Base-by-base conservation (phyloP, 1,139 yeast species). In the Kodamaea plutei region DNA sequence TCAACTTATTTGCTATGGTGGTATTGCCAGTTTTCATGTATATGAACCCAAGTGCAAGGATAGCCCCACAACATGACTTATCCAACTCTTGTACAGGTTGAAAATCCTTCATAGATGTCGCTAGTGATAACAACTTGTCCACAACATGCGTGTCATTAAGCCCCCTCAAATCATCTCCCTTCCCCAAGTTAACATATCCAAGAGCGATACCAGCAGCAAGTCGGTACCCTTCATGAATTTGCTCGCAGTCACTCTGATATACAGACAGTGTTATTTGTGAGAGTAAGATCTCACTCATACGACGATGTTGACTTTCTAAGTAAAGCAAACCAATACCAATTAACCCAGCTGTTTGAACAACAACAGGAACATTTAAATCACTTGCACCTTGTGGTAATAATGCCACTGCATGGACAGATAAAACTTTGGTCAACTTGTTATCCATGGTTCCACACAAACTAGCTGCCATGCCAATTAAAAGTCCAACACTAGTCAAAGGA, bases 401-500 rank as follows among this genome's bases (percentile, higher is more conserved):
- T 0, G 97, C 96, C 11, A 84, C 88, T 5, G 94, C 87, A 56
- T 93, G 98, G 7, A 93, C 96, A 2, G 95, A 83, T 29, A 93
- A 62, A 0, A 93, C 96, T 50, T 88, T 89, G 0, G 96, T 87
- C 29, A 93, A 62, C 47, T 87, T 88, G 29, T 80, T 69, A 60
- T 91, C 91, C 88, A 84, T 84, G 0, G 93, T 65, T 1, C 97
- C 91, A 42, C 71, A 66, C 40, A 80, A 65, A 55, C 96, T 85
- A 0, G 96, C 96, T 9, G 96, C 79, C 87, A 91, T 82, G 2
- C 99, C 99, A 17, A 93, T 61, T 20, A 93, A 62, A 26, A 91
- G 61, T 0, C 96, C 97, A 23, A 88, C 80, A 54, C 95, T 84
- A 0, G 95, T 85, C 30, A 76, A 73, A 2, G 83, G 76, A 49